Evolutionary conservation across 495 filamentous ascomycete genomes (phyloP), one percentile per base, ranked within the genome.

Genomic region (Lineolata rhizophorae): DNA sequence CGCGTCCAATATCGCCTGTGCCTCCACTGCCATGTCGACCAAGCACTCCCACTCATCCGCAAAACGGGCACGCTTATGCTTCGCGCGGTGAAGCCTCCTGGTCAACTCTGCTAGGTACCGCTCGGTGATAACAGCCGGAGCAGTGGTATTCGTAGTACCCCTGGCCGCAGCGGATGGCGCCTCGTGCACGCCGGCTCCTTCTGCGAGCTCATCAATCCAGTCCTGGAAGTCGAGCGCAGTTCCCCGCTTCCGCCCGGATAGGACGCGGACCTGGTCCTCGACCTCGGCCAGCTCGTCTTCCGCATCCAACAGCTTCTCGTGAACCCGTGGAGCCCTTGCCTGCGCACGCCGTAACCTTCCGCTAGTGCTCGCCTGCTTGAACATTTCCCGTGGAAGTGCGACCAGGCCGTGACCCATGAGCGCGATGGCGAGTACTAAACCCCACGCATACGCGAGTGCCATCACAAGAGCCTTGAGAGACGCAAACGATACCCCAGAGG

Each of bases 391-490:
- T 4, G 87, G 87, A 29, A 95, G 76, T 9, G 87, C 74, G 26
- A 97, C 87, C 22, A 95, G 58, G 6, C 87, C 87, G 43, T 97
- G 84, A 4, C 87, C 87, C 87, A 97, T 94, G 14, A 97, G 62
- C 45, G 85, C 92, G 35, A 95, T 93, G 11, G 82, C 87, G 35
- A 94, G 58, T 2, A 81, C 56, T 41, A 97, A 60, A 38, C 82
- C 81, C 76, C 83, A 95, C 40, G 79, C 75, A 52, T 97, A 94
- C 20, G 82, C 83, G 33, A 94, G 57, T 15, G 87, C 87, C 72
- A 97, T 87, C 39, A 87, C 62, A 18, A 91, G 56, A 27, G 68
- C 73, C 56, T 91, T 87, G 42, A 79, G 55, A 1, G 64, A 65
- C 10, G 49, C 57, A 30, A 64, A 58, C 19, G 62, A 47, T 32